Evolutionary conservation across 1,284 basidiomycete genomes (phyloP).

Genomic region (Microstroma glucosiphilum): DNA sequence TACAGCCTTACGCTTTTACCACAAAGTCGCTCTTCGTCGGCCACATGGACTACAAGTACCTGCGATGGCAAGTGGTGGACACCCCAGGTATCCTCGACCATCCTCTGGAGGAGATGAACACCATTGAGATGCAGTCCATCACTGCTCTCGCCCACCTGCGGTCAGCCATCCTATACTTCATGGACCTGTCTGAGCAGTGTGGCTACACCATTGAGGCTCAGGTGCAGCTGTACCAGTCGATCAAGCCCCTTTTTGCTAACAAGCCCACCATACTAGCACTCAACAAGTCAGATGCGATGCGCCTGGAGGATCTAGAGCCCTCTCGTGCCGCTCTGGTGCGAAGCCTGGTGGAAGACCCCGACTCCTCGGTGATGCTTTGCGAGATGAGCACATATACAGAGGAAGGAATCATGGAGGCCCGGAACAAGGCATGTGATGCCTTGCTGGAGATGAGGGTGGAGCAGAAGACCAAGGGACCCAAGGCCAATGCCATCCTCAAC

Average conservation of each 20-base stretch:
- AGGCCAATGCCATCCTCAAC: conserved; percentile 46
- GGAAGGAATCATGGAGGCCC: conserved; percentile 47
- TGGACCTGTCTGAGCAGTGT: conserved; percentile 50
- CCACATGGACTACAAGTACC: conserved; percentile 52
- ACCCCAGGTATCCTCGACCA: conserved; percentile 50
- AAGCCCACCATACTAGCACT: conserved; percentile 49
- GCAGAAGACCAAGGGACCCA: conserved; percentile 44
- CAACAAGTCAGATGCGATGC: conserved; percentile 46
- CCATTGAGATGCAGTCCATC: conserved; percentile 51
- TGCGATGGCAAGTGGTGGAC: conserved; percentile 50
- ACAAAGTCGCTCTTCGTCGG: conserved; percentile 51
- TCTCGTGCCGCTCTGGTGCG: conserved; percentile 39
- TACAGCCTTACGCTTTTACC: conserved; percentile 50
- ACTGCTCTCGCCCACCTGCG: conserved; percentile 49
- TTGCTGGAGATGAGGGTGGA: conserved; percentile 46
- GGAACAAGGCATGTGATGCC: conserved; percentile 46
- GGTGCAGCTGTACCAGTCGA: conserved; percentile 49
- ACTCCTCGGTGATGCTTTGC: conserved; percentile 39
- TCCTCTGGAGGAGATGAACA: conserved; percentile 51
- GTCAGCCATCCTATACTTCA: conserved; percentile 49
- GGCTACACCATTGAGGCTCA: conserved; percentile 50
- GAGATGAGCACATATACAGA: conserved; percentile 50
- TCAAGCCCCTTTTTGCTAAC: conserved; percentile 50
- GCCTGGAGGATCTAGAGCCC: conserved; percentile 39
- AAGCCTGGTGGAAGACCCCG: conserved; percentile 37